A percentile compares a stretch with the other conserved stretches of the same genome.
phyloP scores from a whole-genome alignment of 2,329 filamentous ascomycete genomes.

The Aspergillus brunneoviolaceus region DNA sequence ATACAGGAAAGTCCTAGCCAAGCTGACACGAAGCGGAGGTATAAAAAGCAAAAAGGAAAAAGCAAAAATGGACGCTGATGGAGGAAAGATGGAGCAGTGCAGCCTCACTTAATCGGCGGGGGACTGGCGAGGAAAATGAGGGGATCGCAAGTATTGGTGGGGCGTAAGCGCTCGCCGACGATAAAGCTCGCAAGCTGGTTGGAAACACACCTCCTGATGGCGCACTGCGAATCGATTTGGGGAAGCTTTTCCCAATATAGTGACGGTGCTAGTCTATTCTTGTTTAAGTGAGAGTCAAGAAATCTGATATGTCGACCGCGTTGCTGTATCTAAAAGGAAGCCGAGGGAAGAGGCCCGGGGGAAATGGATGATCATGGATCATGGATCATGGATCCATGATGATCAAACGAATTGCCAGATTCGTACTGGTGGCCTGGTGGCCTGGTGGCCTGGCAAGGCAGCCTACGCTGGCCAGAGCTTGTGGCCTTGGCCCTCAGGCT shows the following conservation, averaged over 20 bases:
- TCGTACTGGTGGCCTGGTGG: not conserved
- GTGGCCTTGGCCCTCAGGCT: not conserved
- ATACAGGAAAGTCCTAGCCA: not conserved
- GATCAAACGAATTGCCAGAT: not conserved
- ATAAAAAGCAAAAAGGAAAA: not conserved
- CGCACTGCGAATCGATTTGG: not conserved
- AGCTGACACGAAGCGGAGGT: not conserved
- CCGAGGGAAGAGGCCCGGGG: too few relatives aligned
- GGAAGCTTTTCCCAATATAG: too few relatives aligned
- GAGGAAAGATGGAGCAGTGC: not conserved
- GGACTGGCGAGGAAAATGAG: conserved; percentile 4
- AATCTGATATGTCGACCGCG: too few relatives aligned
- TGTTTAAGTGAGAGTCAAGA: too few relatives aligned
- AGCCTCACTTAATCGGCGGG: conserved; percentile 5
- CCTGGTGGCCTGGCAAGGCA: not conserved
- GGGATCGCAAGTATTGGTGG: conserved; percentile 6
- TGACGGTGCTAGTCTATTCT: too few relatives aligned
- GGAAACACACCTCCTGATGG: not conserved
- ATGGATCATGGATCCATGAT: not conserved
- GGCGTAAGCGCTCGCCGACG: conserved; percentile 6
- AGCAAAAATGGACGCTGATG: not conserved
- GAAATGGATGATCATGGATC: too few relatives aligned
- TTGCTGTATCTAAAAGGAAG: too few relatives aligned
- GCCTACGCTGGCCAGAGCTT: too few relatives aligned
- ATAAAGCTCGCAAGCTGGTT: not conserved